Evolutionary conservation across 2,329 filamentous ascomycete species (phyloP), one percentile per base, ranked within the genome.

Genomic region (Tolypocladium tropicale): DNA sequence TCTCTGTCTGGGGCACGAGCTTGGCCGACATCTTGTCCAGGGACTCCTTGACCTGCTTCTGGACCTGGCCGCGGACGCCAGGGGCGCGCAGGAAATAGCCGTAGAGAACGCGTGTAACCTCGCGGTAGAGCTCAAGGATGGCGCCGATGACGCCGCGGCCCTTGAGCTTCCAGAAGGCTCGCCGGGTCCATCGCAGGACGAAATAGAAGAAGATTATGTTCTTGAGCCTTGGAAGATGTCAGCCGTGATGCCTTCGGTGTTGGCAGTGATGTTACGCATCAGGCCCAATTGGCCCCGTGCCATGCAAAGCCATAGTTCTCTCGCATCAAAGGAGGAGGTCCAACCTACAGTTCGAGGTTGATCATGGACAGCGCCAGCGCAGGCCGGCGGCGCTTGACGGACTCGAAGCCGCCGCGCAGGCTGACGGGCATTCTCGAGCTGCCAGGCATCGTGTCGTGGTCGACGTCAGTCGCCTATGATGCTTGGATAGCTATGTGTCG

Each of bases 161-260:
- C 67, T 89, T 90, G 63, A 97, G 80, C 68, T 94, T 89, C 75
- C 90, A 88, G 69, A 90, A 87, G 32, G 83, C 81, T 66, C 88
- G 89, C 62, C 90, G 89, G 34, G 87, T 82, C 78, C 91, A 88
- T 68, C 92, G 87, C 52, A 95, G 76, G 58, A 96, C 70, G 74
- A 97, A 96, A 64, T 95, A 81, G 67, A 92, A 79, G 72, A 97
- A 95, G 64, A 97, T 77, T 58, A 96, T 77, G 69, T 96, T 95
- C 55, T 90, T 89, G 59, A 96, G 67, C 93, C 60, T 61, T 16
- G 28, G 10, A 33, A 11, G 9, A 21, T 50, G 28, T 50, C 46
- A 50, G 46, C 4, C 28, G 28, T 14, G 7, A n/a, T 32, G 7
- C 46, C 28, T 10, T n/a, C 2, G 3, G 28, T 10, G 46, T 32